Evolutionary conservation across 208 protist species (phyloP), one percentile per base, ranked within the genome.

Genomic region (Leishmania tropica): DNA sequence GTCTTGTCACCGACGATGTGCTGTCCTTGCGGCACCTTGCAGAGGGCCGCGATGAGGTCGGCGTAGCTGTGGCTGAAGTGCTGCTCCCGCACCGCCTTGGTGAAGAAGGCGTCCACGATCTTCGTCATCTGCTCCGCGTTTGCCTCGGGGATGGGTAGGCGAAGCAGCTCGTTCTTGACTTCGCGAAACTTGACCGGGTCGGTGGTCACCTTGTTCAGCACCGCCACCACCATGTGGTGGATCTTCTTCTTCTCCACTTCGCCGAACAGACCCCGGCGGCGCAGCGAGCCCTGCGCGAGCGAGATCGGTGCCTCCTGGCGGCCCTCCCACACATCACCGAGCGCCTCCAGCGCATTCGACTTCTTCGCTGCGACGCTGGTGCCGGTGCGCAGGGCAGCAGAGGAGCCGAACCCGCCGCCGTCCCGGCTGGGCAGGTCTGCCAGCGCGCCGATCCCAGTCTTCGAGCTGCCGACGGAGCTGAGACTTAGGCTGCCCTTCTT

Each of bases 161-260:
- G 93, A 75, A 96, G 80, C 54, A 97, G 81, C 76, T 96, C 94
- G 83, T 96, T 95, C 81, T 92, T 93, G 28, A 97, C 89, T 84
- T 96, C 93, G 28, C 88, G 83, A 75, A 93, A 97, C 88, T 96
- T 96, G 31, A 76, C 85, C 11, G 90, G 75, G 73, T 97, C 92
- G 75, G 86, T 89, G 45, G 94, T 94, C 15, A 97, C 94, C 78
- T 94, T 92, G 85, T 97, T 97, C 40, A 97, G 93, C 58, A 96
- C 88, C 47, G 92, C 84, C 42, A 93, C 88, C 24, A 97, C 94
- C 85, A 92, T 90, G 51, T 96, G 90, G 42, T 95, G 89, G 28
- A 97, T 79, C 81, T 92, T 86, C 86, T 95, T 95, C 76, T 86
- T 84, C 77, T 88, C 89, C 60, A 88, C 89, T 13, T 86, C 88